A percentile compares a stretch with the other conserved stretches of the same genome.
phyloP scores from a whole-genome alignment of 768 basidiomycete species.

The Tylopilus plumbeoviolaceoides region DNA sequence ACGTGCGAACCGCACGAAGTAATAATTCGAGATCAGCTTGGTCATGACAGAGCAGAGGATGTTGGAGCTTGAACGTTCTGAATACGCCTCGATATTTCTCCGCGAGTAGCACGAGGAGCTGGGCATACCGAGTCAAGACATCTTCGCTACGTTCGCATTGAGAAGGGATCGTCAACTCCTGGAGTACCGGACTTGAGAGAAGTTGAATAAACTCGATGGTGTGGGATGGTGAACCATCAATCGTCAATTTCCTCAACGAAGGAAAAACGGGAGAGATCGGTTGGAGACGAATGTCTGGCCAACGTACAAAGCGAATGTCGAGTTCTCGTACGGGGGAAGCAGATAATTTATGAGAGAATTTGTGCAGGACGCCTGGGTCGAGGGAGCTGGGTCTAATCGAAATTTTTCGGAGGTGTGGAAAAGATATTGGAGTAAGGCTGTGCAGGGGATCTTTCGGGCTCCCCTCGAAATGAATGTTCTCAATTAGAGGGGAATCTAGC shows the following conservation, averaged over 20 bases:
- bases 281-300: constrained; percentile 20
- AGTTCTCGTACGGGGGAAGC: constrained; percentile 18
- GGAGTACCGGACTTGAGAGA: constrained; percentile 16
- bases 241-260: constrained; percentile 17
- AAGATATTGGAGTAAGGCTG: constrained; percentile 14
- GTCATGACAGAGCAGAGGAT: constrained; percentile 15
- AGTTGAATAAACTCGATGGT: constrained; percentile 19
- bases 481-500: constrained; percentile 17
- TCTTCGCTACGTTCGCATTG: constrained; percentile 14
- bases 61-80: constrained; percentile 16
- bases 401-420: constrained; percentile 16
- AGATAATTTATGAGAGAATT: constrained; percentile 21
- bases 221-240: constrained; percentile 19
- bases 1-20: constrained; percentile 14
- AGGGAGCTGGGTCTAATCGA: constrained; percentile 23
- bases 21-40: constrained; percentile 14
- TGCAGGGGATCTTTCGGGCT: constrained; percentile 20
- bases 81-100: constrained; percentile 21
- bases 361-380: constrained; percentile 22
- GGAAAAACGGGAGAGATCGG: constrained; percentile 20
- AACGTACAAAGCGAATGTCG: constrained; percentile 22
- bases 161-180: constrained; percentile 15
- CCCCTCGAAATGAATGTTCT: constrained; percentile 22
- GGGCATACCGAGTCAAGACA: constrained; percentile 8
- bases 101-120: constrained; percentile 20